Evolutionary conservation across 306 rosid genomes (phyloP).

Genomic region (Medicago ruthenica): DNA sequence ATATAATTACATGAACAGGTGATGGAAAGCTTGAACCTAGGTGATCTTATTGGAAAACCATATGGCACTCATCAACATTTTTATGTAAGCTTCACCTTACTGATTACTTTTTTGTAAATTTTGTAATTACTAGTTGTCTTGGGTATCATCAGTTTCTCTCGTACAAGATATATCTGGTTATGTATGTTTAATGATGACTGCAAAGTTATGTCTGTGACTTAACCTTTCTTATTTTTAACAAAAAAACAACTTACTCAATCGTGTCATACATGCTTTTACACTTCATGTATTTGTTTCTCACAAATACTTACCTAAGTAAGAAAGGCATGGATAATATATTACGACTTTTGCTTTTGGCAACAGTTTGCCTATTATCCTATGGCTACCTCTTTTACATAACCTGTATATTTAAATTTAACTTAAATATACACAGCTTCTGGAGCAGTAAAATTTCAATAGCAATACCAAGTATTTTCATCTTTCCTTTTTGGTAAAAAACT

Average conservation of each 20-base stretch:
- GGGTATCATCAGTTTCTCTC: conserved; percentile 21
- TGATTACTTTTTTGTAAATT: conserved; percentile 11
- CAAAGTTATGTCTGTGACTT: conserved; percentile 13
- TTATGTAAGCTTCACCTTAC: conserved; percentile 58
- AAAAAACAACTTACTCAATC: conserved; percentile 14
- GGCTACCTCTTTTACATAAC: conserved; percentile 23
- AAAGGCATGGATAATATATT: conserved; percentile 2
- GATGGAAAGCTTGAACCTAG: conserved; percentile 79
- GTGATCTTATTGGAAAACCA: conserved; percentile 76
- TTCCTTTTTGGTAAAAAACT: conserved; percentile 18
- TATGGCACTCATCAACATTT: conserved; percentile 89
- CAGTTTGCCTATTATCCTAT: conserved; percentile 5
- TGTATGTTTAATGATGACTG: conserved; percentile 37
- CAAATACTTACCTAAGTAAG: conserved; percentile 6
- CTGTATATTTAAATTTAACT: conserved; percentile 20
- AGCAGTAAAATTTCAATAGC: conserved; percentile 21
- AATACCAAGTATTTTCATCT: conserved; percentile 6
- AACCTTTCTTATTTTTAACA: neutral
- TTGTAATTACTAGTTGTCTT: conserved; percentile 15
- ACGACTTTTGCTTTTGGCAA: conserved; percentile 30
- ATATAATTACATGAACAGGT: conserved; percentile 58
- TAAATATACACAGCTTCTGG: conserved; percentile 17
- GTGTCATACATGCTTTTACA: conserved; percentile 19
- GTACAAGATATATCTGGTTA: conserved; percentile 4
- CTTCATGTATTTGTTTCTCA: conserved; percentile 30